phyloP scores from a whole-genome alignment of 2,329 filamentous ascomycete species.

The Alternaria arborescens region DNA sequence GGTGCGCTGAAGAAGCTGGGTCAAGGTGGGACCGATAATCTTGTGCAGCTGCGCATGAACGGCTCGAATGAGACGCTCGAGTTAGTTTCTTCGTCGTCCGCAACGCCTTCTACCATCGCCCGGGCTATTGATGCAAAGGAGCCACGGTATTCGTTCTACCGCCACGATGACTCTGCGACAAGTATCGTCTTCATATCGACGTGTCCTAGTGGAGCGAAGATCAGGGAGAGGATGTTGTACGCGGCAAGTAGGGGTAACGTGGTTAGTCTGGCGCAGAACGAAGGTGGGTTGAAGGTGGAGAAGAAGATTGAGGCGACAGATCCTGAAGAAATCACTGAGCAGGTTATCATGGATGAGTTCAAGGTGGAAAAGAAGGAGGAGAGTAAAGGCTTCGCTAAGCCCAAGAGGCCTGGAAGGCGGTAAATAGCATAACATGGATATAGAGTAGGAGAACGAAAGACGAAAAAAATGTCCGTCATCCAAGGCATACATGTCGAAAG shows the following conservation, averaged over 20 bases:
- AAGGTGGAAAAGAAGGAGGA: constrained; percentile 73
- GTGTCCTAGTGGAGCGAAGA: constrained; percentile 74
- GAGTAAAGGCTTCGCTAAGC: constrained; percentile 76
- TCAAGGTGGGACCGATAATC: constrained; percentile 54
- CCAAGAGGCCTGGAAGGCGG: constrained; percentile 77
- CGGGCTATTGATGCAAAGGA: constrained; percentile 70
- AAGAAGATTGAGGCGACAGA: constrained; percentile 74
- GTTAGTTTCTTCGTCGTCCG: constrained; percentile 64
- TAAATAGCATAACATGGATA: constrained; percentile 21
- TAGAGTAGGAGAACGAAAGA: neutral
- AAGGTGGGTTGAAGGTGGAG: constrained; percentile 71
- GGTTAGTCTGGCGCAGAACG: constrained; percentile 69
- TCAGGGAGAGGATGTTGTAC: constrained; percentile 88
- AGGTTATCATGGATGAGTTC: constrained; percentile 70
- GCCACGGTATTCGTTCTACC: constrained; percentile 81
- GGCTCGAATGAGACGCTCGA: constrained; percentile 73
- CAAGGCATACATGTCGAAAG: neutral
- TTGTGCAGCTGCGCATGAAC: constrained; percentile 80
- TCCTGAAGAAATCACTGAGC: constrained; percentile 74
- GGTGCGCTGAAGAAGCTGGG: constrained; percentile 69
- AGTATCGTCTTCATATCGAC: constrained; percentile 83
- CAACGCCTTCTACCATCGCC: constrained; percentile 67
- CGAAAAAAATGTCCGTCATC: neutral
- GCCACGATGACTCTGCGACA: constrained; percentile 66
- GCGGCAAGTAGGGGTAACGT: constrained; percentile 69